Base-by-base conservation (phyloP, 2,329 filamentous ascomycete genomes). In the Cadophora gregata region DNA sequence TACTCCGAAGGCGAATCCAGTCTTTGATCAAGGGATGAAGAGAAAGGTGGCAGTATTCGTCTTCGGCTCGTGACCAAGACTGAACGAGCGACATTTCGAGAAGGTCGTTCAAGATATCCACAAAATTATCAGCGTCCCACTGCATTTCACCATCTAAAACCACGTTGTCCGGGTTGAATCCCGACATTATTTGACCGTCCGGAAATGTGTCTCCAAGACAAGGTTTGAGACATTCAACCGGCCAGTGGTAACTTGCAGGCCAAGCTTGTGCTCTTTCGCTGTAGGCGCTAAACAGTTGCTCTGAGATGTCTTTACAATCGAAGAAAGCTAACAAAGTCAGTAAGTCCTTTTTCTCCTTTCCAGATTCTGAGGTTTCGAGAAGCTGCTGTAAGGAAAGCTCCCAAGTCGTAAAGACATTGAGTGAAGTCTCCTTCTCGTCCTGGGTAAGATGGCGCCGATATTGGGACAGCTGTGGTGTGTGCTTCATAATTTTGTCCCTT, bases 361-460 rank as follows among this genome's bases (percentile, higher is more conserved):
- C 69, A 12, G 60, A 42, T 3, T 61, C 33, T 12, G 55, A 38
- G 7, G 25, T 19, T 8, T 31, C 36, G 19, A 65, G 60, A 9
- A 71, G 47, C 31, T 67, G 65, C 16, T 69, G 62, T 25, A 74
- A 73, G 0, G 74, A 74, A 5, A 75, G 64, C 48, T 75, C 74
- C 73, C 72, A 76, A 1, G 70, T 75, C 1, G 72, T 75, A 45
- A 74, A 71, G 16, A 73, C 72, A 38, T 66, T 73, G 5, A 71
- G 31, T 10, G 69, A 59, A 24, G 64, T 70, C 50, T 71, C 69
- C 3, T 62, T 51, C 38, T 67, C 50, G 16, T 48, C 45, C 7
- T 55, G 58, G 27, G 62, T 56, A 27, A 66, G 24, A 4, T 63
- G 56, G 27, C 62, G 63, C n/a, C 66, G 47, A 65, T 74, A 71